Evolutionary conservation across 2,329 filamentous ascomycete genomes (phyloP), one percentile per base, ranked within the genome.

Genomic region (Calonectria pseudoturangicola): DNA sequence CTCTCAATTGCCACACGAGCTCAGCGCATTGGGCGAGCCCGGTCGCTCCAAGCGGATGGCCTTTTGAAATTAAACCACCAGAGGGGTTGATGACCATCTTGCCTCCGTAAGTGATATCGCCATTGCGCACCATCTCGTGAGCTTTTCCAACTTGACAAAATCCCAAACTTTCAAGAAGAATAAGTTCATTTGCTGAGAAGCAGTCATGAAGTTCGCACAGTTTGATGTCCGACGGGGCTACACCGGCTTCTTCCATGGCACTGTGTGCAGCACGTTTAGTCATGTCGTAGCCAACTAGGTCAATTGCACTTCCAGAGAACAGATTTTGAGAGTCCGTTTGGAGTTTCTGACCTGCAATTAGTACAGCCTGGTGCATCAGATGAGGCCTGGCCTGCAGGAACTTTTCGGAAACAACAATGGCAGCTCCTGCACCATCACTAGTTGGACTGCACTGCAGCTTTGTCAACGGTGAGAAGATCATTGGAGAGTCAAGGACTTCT

Each of bases 361-460:
- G 54, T 25, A 60, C 16, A 8, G 54, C 54, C 21, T 60, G 54
- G 15, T 25, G 36, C 3, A n/a, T 60, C 36, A 60, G 54, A 41
- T 60, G 54, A 39, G 54, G 54, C 21, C 54, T 60, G n/a, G 54
- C 54, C 3, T 60, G 41, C 33, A 60, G 54, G 13, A 60, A 60
- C 21, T 41, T 60, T 41, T 60, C 54, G 8, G 54, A 60, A 41
- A 60, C 54, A 4, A 60, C 21, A 27, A 60, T 60, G n/a, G 54
- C 54, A 18, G 54, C 54, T 16, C 54, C 54, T 41, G 54, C 54
- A 21, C 54, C 54, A 12, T 60, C 54, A 25, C 54, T 60, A 1
- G 54, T 60, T 9, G 54, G 54, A 39, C 54, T 60, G 36, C 54
- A 60, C 36, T 60, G 54, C 33, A 60, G 39, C 12, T 60, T 60